Base-by-base conservation (phyloP, 805 yeast species). In the Metschnikowia cerradonensis region DNA sequence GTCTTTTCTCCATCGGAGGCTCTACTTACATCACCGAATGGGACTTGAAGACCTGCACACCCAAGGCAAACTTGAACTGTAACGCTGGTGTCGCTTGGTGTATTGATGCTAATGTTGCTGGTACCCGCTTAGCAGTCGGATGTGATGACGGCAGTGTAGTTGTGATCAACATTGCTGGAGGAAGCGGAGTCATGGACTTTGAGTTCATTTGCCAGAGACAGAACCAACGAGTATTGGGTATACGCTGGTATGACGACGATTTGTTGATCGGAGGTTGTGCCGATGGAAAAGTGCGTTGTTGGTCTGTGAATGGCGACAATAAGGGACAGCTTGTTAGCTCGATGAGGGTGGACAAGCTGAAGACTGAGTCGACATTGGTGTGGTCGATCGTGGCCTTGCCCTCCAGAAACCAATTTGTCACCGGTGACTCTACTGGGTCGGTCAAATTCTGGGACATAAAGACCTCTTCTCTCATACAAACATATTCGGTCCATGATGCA, bases 41-140 rank as follows among this genome's bases (percentile, higher is more conserved):
- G 98, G 86, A 91, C 65, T 70, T 91, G 47, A 59, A 71, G 2
- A 84, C 88, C 0, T 90, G 95, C 3, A 68, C 78, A 49, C 96
- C 97, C 4, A 63, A 81, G 46, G 77, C 75, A 45, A 88, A 90
- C 65, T 83, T 83, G 62, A 96, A 91, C 64, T 89, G 96, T 71
- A 89, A 90, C 64, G 88, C 96, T 2, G 97, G 98, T 34, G 84
- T 90, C 15, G 86, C 90, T 49, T 94, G 99, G 99, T 88, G 96
- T 6, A 68, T 91, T 43, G 83, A 86, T 4, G 81, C 83, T 20
- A 84, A 83, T 55, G 76, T 78, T 22, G 70, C 78, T 20, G 87
- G 84, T 43, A 70, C 77, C 52, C 81, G 77, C 59, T 71, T 94
- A 34, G 89, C 96, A 0, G 88, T 88, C 0, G 99, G 98, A 3